These are phyloP conservation scores for Cyberlindnera veronae DNA, from an alignment of 805 yeast genomes.

Conservation along the genomic window DNA sequence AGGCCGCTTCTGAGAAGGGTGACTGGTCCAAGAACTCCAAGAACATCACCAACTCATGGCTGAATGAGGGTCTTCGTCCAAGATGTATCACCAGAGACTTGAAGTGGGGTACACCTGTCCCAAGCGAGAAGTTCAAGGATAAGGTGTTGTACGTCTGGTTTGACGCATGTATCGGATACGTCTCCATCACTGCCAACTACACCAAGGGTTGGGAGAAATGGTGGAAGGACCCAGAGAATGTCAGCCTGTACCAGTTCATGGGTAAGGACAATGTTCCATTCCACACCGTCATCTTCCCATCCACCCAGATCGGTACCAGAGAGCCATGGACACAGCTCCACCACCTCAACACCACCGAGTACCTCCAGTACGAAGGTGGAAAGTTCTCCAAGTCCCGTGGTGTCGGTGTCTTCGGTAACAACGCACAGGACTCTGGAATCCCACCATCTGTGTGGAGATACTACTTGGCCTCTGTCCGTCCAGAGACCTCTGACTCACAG, in stretches of 20 bases:
- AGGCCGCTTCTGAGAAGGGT: conserved; percentile 64
- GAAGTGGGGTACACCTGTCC: conserved; percentile 98
- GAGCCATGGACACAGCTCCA: conserved; percentile 89
- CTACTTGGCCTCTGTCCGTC: conserved; percentile 87
- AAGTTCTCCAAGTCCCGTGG: conserved; percentile 98
- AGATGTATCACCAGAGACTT: conserved; percentile 97
- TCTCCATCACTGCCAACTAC: conserved; percentile 94
- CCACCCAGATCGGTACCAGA: conserved; percentile 82
- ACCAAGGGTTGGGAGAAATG: conserved; percentile 76
- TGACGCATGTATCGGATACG: conserved; percentile 96
- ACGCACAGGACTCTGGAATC: conserved; percentile 89
- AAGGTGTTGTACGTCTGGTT: conserved; percentile 98
- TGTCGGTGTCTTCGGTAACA: conserved; percentile 97
- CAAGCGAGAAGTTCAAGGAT: conserved; percentile 76
- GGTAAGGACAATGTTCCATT: conserved; percentile 99
- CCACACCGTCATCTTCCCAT: conserved; percentile 98
- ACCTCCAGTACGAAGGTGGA: conserved; percentile 96
- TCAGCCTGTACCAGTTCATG: conserved; percentile 92
- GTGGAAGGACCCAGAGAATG: conserved; percentile 95
- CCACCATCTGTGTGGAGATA: conserved; percentile 97
- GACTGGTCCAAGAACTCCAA: conserved; percentile 90
- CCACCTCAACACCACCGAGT: conserved; percentile 92
- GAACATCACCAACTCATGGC: conserved; percentile 89
- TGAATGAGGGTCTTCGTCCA: conserved; percentile 87
- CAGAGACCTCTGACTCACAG: conserved; percentile 94